phyloP scores from a whole-genome alignment of 495 filamentous ascomycete genomes.

The Penicillium riverlandense region DNA sequence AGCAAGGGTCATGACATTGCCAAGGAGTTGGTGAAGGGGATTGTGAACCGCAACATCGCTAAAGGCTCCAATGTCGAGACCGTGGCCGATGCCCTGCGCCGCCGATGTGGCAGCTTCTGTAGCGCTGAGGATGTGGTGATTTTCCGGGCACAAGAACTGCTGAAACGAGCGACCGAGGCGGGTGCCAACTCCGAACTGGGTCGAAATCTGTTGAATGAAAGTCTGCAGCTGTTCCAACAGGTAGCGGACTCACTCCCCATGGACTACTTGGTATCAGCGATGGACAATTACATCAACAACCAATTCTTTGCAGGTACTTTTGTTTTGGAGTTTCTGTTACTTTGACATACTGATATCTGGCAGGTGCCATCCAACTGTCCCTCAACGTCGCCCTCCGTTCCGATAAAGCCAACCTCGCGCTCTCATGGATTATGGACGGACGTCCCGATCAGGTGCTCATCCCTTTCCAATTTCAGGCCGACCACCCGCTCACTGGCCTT shows the following conservation, averaged over 20 bases:
- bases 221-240: slow-evolving; percentile 77
- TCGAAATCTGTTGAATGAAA: slow-evolving; percentile 81
- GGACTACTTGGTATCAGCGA: slow-evolving; percentile 70
- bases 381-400: slow-evolving; percentile 71
- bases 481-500: slow-evolving; percentile 4
- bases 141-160: slow-evolving; percentile 93
- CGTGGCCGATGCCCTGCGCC: slow-evolving; percentile 82
- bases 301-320: slow-evolving; percentile 70
- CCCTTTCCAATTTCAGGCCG: background rate
- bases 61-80: slow-evolving; percentile 95
- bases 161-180: slow-evolving; percentile 78
- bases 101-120: slow-evolving; percentile 93
- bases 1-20: slow-evolving; percentile 79
- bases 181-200: slow-evolving; percentile 65
- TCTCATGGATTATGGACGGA: slow-evolving; percentile 67
- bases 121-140: slow-evolving; percentile 93
- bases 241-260: slow-evolving; percentile 74
- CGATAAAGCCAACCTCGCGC: slow-evolving; percentile 76
- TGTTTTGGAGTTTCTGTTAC: background rate
- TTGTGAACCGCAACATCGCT: slow-evolving; percentile 94
- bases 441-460: slow-evolving; percentile 40
- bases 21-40: slow-evolving; percentile 92
- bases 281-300: slow-evolving; percentile 67
- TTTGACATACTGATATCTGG: slow-evolving; percentile 5
- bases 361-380: slow-evolving; percentile 83